phyloP scores from a whole-genome alignment of 176 grass and related monocot species.

The Phragmites australis region DNA sequence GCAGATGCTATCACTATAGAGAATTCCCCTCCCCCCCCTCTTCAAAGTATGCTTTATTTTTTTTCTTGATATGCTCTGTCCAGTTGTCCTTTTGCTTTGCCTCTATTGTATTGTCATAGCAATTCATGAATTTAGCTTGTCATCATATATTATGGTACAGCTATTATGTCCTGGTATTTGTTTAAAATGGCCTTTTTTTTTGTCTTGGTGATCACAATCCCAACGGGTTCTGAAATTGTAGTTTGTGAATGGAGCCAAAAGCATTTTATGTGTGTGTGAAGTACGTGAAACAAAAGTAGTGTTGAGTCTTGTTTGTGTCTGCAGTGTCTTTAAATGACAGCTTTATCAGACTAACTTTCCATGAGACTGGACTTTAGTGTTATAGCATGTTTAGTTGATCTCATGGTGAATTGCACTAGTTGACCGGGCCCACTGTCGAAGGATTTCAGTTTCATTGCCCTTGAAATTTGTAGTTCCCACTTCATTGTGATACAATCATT shows the following conservation, averaged over 20 bases:
- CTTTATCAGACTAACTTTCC: neutral
- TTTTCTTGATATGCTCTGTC: neutral
- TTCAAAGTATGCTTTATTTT: neutral
- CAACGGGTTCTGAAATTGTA: neutral
- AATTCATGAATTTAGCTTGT: neutral
- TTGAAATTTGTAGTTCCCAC: neutral
- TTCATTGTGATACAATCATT: neutral
- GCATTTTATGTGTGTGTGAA: neutral
- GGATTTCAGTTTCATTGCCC: neutral
- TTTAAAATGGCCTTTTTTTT: neutral
- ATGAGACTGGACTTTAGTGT: neutral
- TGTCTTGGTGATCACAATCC: neutral
- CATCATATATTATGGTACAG: neutral
- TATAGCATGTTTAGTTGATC: conserved; percentile 2
- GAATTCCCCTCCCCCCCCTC: neutral
- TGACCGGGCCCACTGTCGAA: neutral
- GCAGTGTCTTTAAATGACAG: neutral
- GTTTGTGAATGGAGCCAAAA: conserved; percentile 18
- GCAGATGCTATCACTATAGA: neutral
- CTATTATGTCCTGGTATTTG: neutral
- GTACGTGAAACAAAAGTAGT: conserved; percentile 18
- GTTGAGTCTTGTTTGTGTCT: neutral
- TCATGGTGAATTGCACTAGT: neutral
- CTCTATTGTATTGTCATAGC: neutral
- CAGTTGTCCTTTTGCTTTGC: neutral